Evolutionary conservation across 2,329 filamentous ascomycete species (phyloP).

Genomic region (Colletotrichum chlorophyti): DNA sequence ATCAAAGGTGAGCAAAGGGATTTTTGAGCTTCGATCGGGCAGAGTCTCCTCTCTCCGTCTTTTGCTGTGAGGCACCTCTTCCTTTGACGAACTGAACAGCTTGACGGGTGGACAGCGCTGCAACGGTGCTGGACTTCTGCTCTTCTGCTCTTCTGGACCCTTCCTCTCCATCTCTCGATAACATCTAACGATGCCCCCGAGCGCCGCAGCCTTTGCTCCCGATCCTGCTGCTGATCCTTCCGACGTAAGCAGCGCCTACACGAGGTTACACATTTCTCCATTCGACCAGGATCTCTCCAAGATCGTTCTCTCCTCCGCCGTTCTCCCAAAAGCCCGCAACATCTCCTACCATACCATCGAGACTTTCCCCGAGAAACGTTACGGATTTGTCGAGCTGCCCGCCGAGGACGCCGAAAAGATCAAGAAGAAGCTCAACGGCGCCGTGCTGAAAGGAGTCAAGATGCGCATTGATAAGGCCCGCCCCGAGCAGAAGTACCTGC

Average conservation of each 20-base stretch:
- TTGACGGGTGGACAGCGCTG: slow-evolving; percentile 14
- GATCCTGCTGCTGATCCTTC: slow-evolving; percentile 11
- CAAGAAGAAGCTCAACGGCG: slow-evolving; percentile 88
- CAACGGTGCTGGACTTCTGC: not conserved
- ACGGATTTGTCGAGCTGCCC: slow-evolving; percentile 89
- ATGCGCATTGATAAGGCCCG: slow-evolving; percentile 84
- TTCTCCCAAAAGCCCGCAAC: slow-evolving; percentile 73
- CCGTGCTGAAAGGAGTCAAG: slow-evolving; percentile 83
- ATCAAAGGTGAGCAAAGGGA: no score
- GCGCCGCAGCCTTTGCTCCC: not conserved
- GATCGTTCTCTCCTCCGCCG: slow-evolving; percentile 72
- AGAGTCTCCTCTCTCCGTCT: not conserved
- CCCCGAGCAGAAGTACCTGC: slow-evolving; percentile 60
- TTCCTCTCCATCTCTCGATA: not conserved
- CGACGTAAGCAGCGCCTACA: slow-evolving; percentile 39
- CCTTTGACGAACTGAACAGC: slow-evolving; percentile 10
- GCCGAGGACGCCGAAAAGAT: slow-evolving; percentile 85
- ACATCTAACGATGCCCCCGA: slow-evolving; percentile 19
- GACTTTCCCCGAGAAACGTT: slow-evolving; percentile 88
- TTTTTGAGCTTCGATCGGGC: slow-evolving; percentile 24
- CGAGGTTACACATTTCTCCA: slow-evolving; percentile 86
- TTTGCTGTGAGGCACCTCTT: slow-evolving; percentile 8
- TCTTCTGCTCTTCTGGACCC: not conserved
- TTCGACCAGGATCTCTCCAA: slow-evolving; percentile 78
- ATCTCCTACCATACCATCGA: slow-evolving; percentile 88